Percentiles rank a stretch among this genome's conserved stretches.
These are phyloP conservation scores for Fusarium falciforme DNA, from an alignment of 2,329 filamentous ascomycete species.

Conservation along the genomic window DNA sequence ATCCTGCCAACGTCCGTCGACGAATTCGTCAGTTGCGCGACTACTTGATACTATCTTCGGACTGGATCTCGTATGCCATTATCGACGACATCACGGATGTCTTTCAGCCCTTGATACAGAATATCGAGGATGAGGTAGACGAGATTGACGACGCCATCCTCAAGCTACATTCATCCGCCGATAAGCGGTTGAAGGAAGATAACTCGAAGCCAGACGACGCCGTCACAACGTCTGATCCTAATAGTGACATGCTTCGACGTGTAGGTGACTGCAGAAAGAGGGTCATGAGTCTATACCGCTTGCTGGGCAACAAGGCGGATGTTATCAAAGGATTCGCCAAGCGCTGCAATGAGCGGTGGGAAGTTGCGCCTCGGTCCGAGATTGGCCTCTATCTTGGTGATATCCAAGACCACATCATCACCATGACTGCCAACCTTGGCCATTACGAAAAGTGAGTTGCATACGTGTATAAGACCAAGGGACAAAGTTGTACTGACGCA, in stretches of 20 bases:
- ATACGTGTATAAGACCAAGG: not conserved
- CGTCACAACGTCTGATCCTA: constrained; percentile 57
- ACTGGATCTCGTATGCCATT: constrained; percentile 98
- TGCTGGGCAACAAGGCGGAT: constrained; percentile 96
- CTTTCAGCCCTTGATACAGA: constrained; percentile 90
- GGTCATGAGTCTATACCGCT: constrained; percentile 93
- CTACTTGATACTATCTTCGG: constrained; percentile 90
- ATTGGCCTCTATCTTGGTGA: constrained; percentile 98
- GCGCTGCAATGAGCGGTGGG: constrained; percentile 97
- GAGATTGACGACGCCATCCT: constrained; percentile 95
- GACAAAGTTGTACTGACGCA: constrained; percentile 12
- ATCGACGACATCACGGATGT: constrained; percentile 99
- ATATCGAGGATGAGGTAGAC: constrained; percentile 95
- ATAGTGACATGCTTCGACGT: constrained; percentile 87
- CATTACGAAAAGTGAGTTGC: constrained; percentile 91
- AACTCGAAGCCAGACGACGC: constrained; percentile 62
- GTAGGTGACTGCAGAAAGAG: constrained; percentile 96
- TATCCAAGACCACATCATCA: constrained; percentile 99
- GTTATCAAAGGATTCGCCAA: constrained; percentile 99
- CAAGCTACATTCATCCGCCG: constrained; percentile 75
- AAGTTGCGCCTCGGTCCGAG: constrained; percentile 92
- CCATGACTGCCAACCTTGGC: constrained; percentile 95
- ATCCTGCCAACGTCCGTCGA: constrained; percentile 94
- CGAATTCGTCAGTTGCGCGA: constrained; percentile 94
- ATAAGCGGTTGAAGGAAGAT: constrained; percentile 54